Percentiles rank a stretch among this genome's conserved stretches.
Evolutionary conservation across 345 rosid genomes (phyloP).

Genomic region (Erodium maritimum): DNA sequence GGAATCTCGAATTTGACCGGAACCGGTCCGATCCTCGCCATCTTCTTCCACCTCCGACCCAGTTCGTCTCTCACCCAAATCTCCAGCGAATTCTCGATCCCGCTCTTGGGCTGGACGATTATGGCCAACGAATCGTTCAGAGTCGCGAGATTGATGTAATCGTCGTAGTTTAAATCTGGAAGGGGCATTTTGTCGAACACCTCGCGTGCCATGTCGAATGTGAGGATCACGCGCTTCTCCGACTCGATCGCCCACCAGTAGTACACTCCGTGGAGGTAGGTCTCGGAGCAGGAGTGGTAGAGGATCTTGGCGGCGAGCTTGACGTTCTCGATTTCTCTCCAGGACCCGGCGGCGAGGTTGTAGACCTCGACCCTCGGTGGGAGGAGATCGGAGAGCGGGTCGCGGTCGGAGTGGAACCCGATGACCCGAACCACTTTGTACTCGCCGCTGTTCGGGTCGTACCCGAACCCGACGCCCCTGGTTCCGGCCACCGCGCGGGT

Average conservation of each 20-base stretch:
- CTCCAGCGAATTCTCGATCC: not conserved
- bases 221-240: not conserved
- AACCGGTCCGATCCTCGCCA: not conserved
- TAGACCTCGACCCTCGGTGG: not conserved
- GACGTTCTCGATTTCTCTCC: not conserved
- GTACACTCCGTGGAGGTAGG: not conserved
- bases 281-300: not conserved
- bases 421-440: not conserved
- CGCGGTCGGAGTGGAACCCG: not conserved
- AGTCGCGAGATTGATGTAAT: not conserved
- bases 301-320: not conserved
- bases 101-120: not conserved
- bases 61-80: not conserved
- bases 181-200: not conserved
- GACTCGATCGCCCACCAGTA: not conserved
- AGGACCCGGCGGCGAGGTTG: not conserved
- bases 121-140: not conserved
- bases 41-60: not conserved
- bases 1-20: not conserved
- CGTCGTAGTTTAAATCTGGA: not conserved
- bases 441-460: not conserved
- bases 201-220: not conserved
- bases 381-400: no score
- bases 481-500: not conserved
- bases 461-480: not conserved